Conservation (phyloP, 495 filamentous ascomycete species). For the Parmelia sp. region DNA sequence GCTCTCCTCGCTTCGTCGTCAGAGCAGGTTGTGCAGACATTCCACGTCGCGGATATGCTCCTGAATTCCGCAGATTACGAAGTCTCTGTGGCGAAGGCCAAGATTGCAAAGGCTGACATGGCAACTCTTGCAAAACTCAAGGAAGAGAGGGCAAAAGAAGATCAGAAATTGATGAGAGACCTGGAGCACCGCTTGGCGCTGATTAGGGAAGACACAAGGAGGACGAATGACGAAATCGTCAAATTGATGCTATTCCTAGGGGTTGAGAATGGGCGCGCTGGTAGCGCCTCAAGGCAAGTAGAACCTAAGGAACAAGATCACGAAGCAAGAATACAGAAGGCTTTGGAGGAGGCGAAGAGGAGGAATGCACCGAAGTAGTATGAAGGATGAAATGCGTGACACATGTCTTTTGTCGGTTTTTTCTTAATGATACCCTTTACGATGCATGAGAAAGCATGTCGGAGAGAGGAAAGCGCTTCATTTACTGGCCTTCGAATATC, state of each 20-base stretch:
- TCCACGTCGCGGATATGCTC: constrained; percentile 42
- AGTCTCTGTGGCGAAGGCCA: constrained; percentile 48
- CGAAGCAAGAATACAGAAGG: constrained; percentile 42
- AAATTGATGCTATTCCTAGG: constrained; percentile 33
- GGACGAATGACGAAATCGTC: constrained; percentile 29
- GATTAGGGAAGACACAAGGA: constrained; percentile 26
- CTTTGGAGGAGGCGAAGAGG: constrained; percentile 45
- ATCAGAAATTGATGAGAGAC: constrained; percentile 42
- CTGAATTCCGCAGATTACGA: constrained; percentile 50
- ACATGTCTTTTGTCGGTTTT: not conserved
- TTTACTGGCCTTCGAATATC: not conserved
- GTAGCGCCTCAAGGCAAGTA: constrained; percentile 29
- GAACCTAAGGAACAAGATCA: constrained; percentile 34
- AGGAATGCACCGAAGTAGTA: constrained; percentile 40
- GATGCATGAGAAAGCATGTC: constrained; percentile 3
- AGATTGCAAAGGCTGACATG: constrained; percentile 39
- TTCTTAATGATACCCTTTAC: constrained; percentile 8
- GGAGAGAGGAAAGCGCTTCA: not conserved
- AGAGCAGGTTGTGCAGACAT: constrained; percentile 45
- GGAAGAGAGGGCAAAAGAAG: constrained; percentile 48
- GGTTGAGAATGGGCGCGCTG: constrained; percentile 38
- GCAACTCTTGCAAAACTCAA: constrained; percentile 41
- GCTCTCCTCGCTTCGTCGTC: constrained; percentile 42
- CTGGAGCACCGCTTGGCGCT: constrained; percentile 39
- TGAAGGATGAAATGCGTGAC: constrained; percentile 9